Percentiles rank a stretch among this genome's conserved stretches.
phyloP scores from a whole-genome alignment of 768 basidiomycete species.

The Leccinum aurantiacum region DNA sequence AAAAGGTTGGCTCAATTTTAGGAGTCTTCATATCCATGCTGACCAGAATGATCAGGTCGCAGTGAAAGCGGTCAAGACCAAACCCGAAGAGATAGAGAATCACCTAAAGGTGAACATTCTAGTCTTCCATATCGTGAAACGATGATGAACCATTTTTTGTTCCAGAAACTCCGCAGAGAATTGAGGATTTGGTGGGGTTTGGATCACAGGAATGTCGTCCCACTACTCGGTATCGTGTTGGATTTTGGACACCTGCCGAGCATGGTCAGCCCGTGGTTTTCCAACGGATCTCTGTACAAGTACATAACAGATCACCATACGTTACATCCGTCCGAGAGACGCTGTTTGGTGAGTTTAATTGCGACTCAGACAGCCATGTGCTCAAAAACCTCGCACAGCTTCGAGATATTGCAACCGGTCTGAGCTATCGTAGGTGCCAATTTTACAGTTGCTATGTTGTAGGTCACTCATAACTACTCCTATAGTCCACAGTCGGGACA shows the following conservation, averaged over 20 bases:
- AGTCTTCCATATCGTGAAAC: not conserved
- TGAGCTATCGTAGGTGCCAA: conserved; percentile 22
- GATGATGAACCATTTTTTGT: not conserved
- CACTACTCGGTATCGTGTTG: conserved; percentile 30
- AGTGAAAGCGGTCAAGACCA: conserved; percentile 19
- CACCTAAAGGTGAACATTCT: conserved; percentile 15
- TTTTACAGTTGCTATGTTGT: not conserved
- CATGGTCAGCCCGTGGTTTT: conserved; percentile 36
- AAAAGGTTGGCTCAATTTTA: conserved; percentile 4
- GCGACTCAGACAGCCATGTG: not conserved
- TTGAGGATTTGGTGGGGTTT: conserved; percentile 20
- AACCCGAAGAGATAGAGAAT: not conserved
- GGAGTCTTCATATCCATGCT: not conserved
- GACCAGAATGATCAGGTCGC: conserved; percentile 15
- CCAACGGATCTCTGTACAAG: conserved; percentile 24
- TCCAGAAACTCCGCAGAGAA: conserved; percentile 31
- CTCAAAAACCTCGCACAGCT: conserved; percentile 12
- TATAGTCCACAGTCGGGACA: conserved; percentile 23
- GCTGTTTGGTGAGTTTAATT: conserved; percentile 14
- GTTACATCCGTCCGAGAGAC: not conserved
- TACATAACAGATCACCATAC: conserved; percentile 16
- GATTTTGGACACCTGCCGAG: conserved; percentile 32
- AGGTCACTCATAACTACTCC: not conserved
- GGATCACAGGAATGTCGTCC: conserved; percentile 29
- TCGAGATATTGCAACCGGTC: conserved; percentile 22